Evolutionary conservation across 2,329 filamentous ascomycete species (phyloP).

Genomic region (Fonsecaea pedrosoi): DNA sequence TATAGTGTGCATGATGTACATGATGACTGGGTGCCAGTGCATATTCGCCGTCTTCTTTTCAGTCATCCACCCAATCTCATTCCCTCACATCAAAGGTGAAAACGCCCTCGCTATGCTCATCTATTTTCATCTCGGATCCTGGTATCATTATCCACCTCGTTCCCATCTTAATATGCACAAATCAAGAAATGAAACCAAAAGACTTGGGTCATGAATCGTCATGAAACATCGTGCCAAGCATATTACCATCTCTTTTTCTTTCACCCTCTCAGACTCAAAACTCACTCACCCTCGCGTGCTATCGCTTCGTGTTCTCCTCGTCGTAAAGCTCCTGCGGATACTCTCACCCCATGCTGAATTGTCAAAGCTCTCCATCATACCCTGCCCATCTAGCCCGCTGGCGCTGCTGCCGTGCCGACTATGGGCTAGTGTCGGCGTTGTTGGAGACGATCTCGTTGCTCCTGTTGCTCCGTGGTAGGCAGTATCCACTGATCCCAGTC

Average conservation of each 20-base stretch:
- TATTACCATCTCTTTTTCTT: not conserved
- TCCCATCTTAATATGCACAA: slow-evolving; percentile 23
- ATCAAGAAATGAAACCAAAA: slow-evolving; percentile 11
- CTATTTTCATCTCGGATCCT: slow-evolving; percentile 13
- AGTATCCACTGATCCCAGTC: slow-evolving; percentile 41
- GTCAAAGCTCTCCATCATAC: slow-evolving; percentile 83
- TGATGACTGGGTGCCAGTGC: slow-evolving; percentile 3
- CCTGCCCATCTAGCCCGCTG: slow-evolving; percentile 64
- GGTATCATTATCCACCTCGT: slow-evolving; percentile 14
- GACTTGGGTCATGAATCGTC: slow-evolving; percentile 5
- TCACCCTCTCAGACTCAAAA: too few species aligned
- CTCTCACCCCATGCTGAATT: slow-evolving; percentile 93
- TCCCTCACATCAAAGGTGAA: slow-evolving; percentile 7
- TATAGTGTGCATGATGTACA: slow-evolving; percentile 11
- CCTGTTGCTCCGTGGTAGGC: slow-evolving; percentile 45
- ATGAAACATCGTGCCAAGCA: slow-evolving; percentile 2
- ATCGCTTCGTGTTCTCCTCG: slow-evolving; percentile 50
- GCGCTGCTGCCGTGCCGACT: slow-evolving; percentile 71
- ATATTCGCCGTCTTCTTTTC: slow-evolving; percentile 5
- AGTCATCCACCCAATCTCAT: slow-evolving; percentile 1
- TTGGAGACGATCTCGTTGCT: slow-evolving; percentile 43
- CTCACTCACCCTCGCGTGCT: slow-evolving; percentile 17
- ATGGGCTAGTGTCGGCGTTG: slow-evolving; percentile 47
- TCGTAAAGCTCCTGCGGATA: slow-evolving; percentile 85
- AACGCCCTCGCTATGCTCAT: slow-evolving; percentile 32